Percentiles rank a stretch among this genome's conserved stretches.
These are phyloP conservation scores for Phytopythium oedochilum DNA, from an alignment of 352 stramenopile genomes.

Conservation along the genomic window DNA sequence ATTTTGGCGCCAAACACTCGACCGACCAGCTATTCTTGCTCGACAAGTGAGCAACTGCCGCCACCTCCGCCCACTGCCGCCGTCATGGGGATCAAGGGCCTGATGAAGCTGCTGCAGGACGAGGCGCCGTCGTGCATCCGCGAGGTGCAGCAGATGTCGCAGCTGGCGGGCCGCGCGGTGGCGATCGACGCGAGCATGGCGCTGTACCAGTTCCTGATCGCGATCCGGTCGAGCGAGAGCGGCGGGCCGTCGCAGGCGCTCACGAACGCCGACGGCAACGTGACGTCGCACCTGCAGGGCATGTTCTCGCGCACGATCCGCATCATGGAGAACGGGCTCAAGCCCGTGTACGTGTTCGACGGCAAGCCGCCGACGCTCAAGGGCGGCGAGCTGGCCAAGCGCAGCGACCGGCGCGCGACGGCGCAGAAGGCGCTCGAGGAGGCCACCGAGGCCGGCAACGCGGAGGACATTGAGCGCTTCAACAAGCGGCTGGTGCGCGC, in stretches of 20 bases:
- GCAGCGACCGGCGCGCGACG: slow-evolving; percentile 85
- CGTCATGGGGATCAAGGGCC: slow-evolving; percentile 98
- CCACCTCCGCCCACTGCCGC: too few species aligned
- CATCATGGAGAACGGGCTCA: slow-evolving; percentile 96
- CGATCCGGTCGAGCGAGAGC: slow-evolving; percentile 81
- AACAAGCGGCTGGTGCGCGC: slow-evolving; percentile 90
- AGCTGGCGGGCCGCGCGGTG: slow-evolving; percentile 94
- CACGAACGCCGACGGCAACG: slow-evolving; percentile 97
- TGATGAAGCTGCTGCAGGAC: slow-evolving; percentile 98
- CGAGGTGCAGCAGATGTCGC: slow-evolving; percentile 92
- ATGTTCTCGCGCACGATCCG: slow-evolving; percentile 99
- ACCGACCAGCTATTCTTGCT: too few species aligned
- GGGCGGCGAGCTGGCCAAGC: slow-evolving; percentile 94
- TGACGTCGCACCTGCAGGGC: slow-evolving; percentile 90
- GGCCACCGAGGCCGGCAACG: slow-evolving; percentile 80
- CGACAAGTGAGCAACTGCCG: too few species aligned
- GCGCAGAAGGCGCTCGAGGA: slow-evolving; percentile 83
- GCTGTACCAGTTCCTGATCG: slow-evolving; percentile 99
- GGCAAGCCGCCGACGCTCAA: slow-evolving; percentile 98
- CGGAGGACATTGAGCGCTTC: slow-evolving; percentile 93
- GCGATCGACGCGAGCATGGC: slow-evolving; percentile 99
- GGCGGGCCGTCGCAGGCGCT: slow-evolving; percentile 88
- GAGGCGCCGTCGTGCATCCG: slow-evolving; percentile 96
- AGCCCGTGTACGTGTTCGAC: slow-evolving; percentile 99
- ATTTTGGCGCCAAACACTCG: too few species aligned